Evolutionary conservation across 2,329 filamentous ascomycete species (phyloP), one percentile per base, ranked within the genome.

Genomic region (Fusarium nanum): DNA sequence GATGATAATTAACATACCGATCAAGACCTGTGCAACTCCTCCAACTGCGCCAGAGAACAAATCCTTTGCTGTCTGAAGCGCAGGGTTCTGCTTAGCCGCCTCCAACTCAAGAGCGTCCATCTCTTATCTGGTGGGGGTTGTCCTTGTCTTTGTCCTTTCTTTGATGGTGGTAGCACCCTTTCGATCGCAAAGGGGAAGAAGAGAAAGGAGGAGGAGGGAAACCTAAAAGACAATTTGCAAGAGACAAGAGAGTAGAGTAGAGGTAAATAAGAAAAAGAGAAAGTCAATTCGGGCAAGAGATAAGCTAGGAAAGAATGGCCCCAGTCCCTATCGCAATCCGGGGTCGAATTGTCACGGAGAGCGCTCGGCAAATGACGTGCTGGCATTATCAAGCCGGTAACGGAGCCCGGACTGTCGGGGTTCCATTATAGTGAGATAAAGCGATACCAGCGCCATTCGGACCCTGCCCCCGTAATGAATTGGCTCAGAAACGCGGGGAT

Each of bases 21-120:
- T 87, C 68, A 99, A 83, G 45, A 99, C 96, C 82, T 99, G 96
- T 20, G 96, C 95, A 74, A 98, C 87, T 75, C 96, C 96, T 69
- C 96, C 96, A 10, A 91, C 92, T 64, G 96, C 96, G 40, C 96
- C 96, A 13, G 96, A 89, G 78, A 95, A 92, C 63, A 99, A 85
- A 82, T 99, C 96, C 85, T 98, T 99, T 76, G 90, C 84, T 52
- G 92, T 92, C 78, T 91, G 88, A 73, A 85, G 71, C 25, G 80
- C 81, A 58, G 81, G 78, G 66, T 75, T 73, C 68, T 79, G 74
- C 56, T 76, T 72, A 40, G 71, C 48, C 52, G 60, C 70, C 58
- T 83, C 79, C 45, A 80, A 53, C 60, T 83, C 82, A 60, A 77
- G 55, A 76, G 75, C 68, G 80, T 79, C 64, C 78, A 75, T 74